phyloP scores from a whole-genome alignment of 768 basidiomycete genomes.

The Neoboletus magnificus region DNA sequence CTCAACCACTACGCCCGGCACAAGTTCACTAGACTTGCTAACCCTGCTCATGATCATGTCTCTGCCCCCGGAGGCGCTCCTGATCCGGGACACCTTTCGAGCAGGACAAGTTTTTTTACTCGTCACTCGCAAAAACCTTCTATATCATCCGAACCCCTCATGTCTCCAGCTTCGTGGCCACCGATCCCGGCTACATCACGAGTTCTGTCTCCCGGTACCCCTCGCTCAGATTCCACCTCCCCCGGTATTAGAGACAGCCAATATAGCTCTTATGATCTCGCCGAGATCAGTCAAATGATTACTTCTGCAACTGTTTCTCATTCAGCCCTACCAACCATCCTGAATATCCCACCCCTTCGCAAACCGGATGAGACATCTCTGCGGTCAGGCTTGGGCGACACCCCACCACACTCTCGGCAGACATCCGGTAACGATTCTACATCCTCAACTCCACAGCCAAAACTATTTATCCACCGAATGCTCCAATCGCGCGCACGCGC shows the following conservation, averaged over 20 bases:
- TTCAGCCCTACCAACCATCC: background rate
- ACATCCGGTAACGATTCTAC: background rate
- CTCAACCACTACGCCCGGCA: slow-evolving; percentile 4
- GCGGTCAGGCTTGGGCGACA: background rate
- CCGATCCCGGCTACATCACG: slow-evolving; percentile 4
- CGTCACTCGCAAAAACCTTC: slow-evolving; percentile 16
- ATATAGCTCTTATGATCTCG: background rate
- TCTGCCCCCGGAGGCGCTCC: background rate
- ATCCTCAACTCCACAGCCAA: background rate
- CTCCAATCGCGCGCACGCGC: slow-evolving; percentile 21
- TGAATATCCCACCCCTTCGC: slow-evolving; percentile 6
- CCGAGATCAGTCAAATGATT: slow-evolving; percentile 1
- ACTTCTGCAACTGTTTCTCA: background rate
- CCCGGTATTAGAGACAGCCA: background rate
- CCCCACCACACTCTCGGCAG: background rate
- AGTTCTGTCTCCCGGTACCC: background rate
- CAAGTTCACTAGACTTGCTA: slow-evolving; percentile 18
- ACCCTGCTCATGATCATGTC: slow-evolving; percentile 1
- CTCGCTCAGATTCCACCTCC: slow-evolving; percentile 2
- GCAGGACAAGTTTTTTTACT: background rate
- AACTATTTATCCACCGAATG: slow-evolving; percentile 18
- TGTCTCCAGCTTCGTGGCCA: slow-evolving; percentile 9
- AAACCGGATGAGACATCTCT: background rate
- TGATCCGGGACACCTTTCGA: background rate
- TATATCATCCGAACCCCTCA: slow-evolving; percentile 23